Percentiles rank a stretch among this genome's conserved stretches.
Evolutionary conservation across 257 asterid species (phyloP).

Genomic region (Solanum clarkiae): DNA sequence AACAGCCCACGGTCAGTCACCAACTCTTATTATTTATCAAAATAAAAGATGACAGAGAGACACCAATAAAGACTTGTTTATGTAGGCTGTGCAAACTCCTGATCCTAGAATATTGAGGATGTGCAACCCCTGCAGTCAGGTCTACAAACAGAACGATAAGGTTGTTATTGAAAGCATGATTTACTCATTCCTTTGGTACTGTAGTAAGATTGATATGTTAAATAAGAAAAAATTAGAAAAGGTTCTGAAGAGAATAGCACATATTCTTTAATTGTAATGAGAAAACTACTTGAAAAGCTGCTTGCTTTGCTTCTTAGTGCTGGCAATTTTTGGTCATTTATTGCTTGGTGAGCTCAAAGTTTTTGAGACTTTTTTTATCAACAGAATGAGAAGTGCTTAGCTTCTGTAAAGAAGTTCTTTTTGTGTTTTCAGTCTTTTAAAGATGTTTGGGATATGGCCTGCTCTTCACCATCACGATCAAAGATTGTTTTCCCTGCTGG

Average conservation of each 20-base stretch:
- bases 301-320: not conserved
- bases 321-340: not conserved
- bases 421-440: conserved; percentile 37
- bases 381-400: not conserved
- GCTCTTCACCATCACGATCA: conserved; percentile 22
- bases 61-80: not conserved
- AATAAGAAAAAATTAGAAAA: not conserved
- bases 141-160: not conserved
- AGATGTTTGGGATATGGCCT: conserved; percentile 55
- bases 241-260: not conserved
- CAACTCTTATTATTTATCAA: not conserved
- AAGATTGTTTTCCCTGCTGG: conserved; percentile 40
- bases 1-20: not conserved
- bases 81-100: not conserved
- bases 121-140: not conserved
- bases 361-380: not conserved
- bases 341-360: not conserved
- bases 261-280: not conserved
- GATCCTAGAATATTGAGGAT: not conserved
- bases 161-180: not conserved
- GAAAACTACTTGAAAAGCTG: not conserved
- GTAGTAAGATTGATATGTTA: not conserved
- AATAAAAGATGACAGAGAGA: not conserved
- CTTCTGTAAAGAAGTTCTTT: not conserved
- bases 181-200: not conserved